Evolutionary conservation across 75 land plant species (phyloP).

Genomic region (Larix kaempferi): DNA sequence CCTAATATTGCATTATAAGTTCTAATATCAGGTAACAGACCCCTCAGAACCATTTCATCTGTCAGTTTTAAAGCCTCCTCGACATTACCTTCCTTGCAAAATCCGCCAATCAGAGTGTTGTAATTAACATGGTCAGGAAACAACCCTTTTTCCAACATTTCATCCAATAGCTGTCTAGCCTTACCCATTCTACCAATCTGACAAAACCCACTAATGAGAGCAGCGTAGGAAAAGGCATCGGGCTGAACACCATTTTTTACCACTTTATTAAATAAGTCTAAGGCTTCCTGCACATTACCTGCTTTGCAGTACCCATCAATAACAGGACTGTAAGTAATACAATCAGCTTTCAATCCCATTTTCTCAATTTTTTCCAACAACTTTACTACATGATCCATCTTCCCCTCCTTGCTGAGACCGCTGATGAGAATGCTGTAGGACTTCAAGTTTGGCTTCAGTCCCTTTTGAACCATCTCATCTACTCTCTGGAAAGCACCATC

Average conservation of each 20-base stretch:
- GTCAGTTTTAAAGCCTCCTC: conserved; percentile 36
- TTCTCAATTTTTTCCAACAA: conserved; percentile 14
- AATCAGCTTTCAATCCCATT: conserved; percentile 11
- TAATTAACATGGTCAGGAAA: not conserved
- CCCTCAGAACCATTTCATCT: conserved; percentile 50
- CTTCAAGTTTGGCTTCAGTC: conserved; percentile 13
- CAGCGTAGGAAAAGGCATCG: too few species aligned
- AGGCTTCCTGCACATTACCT: conserved; percentile 19
- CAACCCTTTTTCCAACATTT: conserved; percentile 11
- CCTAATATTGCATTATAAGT: conserved; percentile 56
- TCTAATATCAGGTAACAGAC: conserved; percentile 38
- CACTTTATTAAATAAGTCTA: conserved; percentile 17
- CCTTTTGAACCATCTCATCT: conserved; percentile 15
- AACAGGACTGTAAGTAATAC: conserved; percentile 30
- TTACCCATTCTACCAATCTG: conserved; percentile 5
- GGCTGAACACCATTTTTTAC: conserved; percentile 9
- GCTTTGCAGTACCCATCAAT: conserved; percentile 21
- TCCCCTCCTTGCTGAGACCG: conserved; percentile 22
- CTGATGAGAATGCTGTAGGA: conserved; percentile 27
- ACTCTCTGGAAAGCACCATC: conserved; percentile 9
- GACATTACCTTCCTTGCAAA: conserved; percentile 21
- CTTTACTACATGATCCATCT: not conserved
- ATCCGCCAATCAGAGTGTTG: not conserved
- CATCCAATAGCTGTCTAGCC: conserved; percentile 11
- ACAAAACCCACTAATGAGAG: conserved; percentile 14